Conservation (phyloP, 108 stramenopile genomes). For the Nitzschia palea region DNA sequence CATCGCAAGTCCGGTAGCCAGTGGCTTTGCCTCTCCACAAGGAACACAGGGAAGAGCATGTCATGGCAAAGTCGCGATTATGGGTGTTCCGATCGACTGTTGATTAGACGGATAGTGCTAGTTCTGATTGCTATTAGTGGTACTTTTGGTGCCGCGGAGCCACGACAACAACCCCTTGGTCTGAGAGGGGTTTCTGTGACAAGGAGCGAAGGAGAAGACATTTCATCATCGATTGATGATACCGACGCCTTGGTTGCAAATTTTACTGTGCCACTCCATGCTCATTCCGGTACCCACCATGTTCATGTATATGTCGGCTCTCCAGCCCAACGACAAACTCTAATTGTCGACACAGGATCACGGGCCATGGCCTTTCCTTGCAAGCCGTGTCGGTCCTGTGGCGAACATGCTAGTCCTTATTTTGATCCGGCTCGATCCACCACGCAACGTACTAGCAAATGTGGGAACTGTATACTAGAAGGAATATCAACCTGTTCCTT, state of each 20-base stretch:
- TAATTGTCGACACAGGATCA: constrained; percentile 95
- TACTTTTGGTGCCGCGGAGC: no score
- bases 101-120: no score
- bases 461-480: constrained; percentile 24
- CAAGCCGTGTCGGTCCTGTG: constrained; percentile 75
- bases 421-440: constrained; percentile 35
- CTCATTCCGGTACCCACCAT: constrained; percentile 85
- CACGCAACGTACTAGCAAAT: constrained; percentile 17
- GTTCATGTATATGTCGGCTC: constrained; percentile 88
- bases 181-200: no score
- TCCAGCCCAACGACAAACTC: constrained; percentile 90
- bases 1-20: no score
- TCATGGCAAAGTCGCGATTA: no score
- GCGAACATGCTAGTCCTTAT: constrained; percentile 49
- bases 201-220: not conserved
- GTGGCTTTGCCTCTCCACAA: no score
- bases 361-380: constrained; percentile 92
- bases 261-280: constrained; percentile 55
- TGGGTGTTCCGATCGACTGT: no score
- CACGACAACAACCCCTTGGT: no score
- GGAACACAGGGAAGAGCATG: no score
- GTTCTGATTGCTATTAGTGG: no score
- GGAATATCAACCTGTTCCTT: constrained; percentile 30
- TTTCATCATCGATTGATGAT: not conserved
- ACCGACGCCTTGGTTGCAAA: no score